Conservation (phyloP, 164 flowering plant genomes). For the Magnolia kwangsiensis region DNA sequence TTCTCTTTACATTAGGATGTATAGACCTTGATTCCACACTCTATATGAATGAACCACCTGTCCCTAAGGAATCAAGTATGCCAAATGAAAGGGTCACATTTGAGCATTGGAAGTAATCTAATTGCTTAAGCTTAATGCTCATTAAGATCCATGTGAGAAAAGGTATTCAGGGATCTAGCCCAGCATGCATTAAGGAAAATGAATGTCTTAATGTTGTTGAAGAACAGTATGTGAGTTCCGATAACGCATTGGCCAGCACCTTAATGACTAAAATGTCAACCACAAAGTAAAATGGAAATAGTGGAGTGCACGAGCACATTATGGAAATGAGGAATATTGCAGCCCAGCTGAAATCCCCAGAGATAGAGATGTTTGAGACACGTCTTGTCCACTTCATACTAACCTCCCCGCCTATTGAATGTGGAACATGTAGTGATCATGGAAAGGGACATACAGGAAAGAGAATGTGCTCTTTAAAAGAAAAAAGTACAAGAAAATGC, state of each 20-base stretch:
- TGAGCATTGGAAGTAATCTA: slow-evolving; percentile 7
- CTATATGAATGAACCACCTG: slow-evolving; percentile 2
- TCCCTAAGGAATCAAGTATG: not conserved
- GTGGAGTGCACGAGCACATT: not conserved
- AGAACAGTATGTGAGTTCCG: not conserved
- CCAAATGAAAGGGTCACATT: not conserved
- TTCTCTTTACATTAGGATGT: slow-evolving; percentile 1
- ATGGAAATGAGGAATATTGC: slow-evolving; percentile 4
- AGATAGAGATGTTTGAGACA: not conserved
- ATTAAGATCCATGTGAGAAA: not conserved
- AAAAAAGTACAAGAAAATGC: not conserved
- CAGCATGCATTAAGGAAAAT: not conserved
- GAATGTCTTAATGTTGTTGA: not conserved
- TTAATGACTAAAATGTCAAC: not conserved
- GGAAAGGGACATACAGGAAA: not conserved
- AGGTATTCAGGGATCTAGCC: not conserved
- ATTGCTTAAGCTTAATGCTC: not conserved
- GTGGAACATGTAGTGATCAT: slow-evolving; percentile 4
- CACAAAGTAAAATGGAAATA: not conserved
- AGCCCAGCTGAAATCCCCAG: not conserved
- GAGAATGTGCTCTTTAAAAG: too few species aligned
- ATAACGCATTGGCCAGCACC: not conserved
- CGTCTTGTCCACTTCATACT: slow-evolving; percentile 5
- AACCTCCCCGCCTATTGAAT: not conserved
- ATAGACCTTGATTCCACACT: not conserved